phyloP scores from a whole-genome alignment of 2,329 filamentous ascomycete genomes.

The Apiospora marii region DNA sequence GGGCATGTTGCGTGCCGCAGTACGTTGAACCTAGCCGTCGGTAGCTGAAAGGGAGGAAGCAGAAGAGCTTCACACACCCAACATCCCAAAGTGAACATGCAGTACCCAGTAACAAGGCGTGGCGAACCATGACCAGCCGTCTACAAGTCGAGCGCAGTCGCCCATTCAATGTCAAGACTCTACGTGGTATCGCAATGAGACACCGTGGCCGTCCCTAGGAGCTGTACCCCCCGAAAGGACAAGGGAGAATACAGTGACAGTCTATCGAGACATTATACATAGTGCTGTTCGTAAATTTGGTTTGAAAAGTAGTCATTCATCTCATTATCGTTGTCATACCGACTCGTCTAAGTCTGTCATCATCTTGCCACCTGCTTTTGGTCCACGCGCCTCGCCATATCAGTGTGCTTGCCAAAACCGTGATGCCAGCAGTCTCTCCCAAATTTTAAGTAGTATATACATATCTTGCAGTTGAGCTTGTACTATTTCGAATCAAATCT shows the following conservation, averaged over 20 bases:
- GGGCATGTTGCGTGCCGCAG: no score
- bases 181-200: no score
- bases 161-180: no score
- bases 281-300: not conserved
- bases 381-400: not conserved
- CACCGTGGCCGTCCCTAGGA: not conserved
- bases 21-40: no score
- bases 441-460: not conserved
- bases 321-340: not conserved
- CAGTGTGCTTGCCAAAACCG: not conserved
- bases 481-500: not conserved
- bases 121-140: no score
- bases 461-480: not conserved
- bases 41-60: no score
- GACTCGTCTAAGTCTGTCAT: not conserved
- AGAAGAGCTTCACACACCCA: no score
- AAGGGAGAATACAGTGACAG: not conserved
- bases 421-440: not conserved
- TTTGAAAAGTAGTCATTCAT: not conserved
- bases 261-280: not conserved
- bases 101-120: no score
- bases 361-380: not conserved
- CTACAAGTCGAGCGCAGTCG: no score
- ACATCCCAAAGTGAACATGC: no score
- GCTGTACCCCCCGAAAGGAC: not conserved